phyloP scores from a whole-genome alignment of 2,329 filamentous ascomycete genomes.

The Epichloe aotearoae region DNA sequence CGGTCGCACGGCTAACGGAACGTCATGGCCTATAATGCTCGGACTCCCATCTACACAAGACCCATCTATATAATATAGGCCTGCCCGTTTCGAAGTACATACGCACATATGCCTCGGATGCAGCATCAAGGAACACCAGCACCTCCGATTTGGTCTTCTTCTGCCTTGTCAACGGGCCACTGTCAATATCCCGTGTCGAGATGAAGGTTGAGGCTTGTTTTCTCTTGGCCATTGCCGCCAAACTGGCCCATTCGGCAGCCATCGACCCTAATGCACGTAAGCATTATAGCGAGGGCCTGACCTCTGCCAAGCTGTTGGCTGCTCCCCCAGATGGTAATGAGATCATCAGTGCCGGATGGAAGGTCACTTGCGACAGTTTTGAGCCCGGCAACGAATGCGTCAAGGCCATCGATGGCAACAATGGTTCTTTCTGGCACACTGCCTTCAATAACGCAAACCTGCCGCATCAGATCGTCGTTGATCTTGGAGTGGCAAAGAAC shows the following conservation, averaged over 20 bases:
- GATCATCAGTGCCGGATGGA: conserved; percentile 11
- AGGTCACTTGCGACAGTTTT: conserved; percentile 15
- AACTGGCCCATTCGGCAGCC: neutral
- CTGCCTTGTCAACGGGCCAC: neutral
- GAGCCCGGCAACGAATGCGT: conserved; percentile 15
- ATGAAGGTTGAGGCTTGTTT: neutral
- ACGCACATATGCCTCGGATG: no score
- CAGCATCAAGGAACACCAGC: no score
- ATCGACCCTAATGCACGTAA: neutral
- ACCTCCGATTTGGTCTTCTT: neutral
- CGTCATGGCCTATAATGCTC: no score
- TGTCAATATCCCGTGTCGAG: neutral
- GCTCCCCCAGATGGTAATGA: conserved; percentile 3
- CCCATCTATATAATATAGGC: no score
- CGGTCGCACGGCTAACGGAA: no score
- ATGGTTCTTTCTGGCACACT: conserved; percentile 18
- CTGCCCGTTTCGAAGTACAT: no score
- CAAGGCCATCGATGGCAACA: conserved; percentile 16
- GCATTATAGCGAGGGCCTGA: conserved; percentile 1
- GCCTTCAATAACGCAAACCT: conserved; percentile 5
- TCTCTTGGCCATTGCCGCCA: neutral
- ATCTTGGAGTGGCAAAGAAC: conserved; percentile 13
- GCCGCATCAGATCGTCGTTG: conserved; percentile 19
- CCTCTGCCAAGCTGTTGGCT: conserved; percentile 2
- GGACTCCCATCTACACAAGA: no score